Conservation (phyloP, 176 grass and related monocot genomes). For the Tuctoria greenei region DNA sequence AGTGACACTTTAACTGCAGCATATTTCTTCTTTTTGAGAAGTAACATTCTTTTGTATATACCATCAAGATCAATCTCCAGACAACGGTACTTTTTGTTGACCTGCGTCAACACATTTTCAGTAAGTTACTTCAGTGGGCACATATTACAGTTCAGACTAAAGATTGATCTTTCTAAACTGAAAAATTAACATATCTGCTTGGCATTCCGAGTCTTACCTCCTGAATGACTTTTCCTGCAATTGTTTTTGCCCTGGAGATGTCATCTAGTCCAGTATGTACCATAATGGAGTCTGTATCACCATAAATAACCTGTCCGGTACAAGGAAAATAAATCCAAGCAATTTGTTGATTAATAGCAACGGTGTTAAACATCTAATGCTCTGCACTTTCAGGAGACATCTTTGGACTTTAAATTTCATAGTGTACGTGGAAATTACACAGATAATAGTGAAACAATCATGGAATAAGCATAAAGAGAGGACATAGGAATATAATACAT, state of each 20-base stretch:
- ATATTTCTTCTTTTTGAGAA: slow-evolving; percentile 99
- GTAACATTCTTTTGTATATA: slow-evolving; percentile 95
- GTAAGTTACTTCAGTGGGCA: slow-evolving; percentile 31
- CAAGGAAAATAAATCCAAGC: slow-evolving; percentile 18
- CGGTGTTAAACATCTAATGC: neutral
- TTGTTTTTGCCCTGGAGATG: slow-evolving; percentile 76
- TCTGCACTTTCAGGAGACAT: slow-evolving; percentile 3
- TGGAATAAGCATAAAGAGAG: neutral
- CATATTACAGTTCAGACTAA: slow-evolving; percentile 15
- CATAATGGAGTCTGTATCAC: slow-evolving; percentile 99
- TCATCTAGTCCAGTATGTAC: slow-evolving; percentile 95
- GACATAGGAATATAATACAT: neutral
- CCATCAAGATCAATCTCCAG: slow-evolving; percentile 99
- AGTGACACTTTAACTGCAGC: slow-evolving; percentile 79
- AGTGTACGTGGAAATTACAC: neutral
- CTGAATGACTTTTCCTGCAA: slow-evolving; percentile 96
- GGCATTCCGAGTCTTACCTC: slow-evolving; percentile 52
- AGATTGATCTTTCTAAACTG: neutral
- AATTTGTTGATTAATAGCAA: slow-evolving; percentile 30
- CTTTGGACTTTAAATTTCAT: neutral
- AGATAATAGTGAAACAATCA: neutral
- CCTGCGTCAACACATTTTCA: slow-evolving; percentile 48
- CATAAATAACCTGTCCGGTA: slow-evolving; percentile 83
- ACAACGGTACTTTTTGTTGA: slow-evolving; percentile 89
- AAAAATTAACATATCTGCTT: slow-evolving; percentile 21